phyloP scores from a whole-genome alignment of 2,329 filamentous ascomycete species.

The Phyllachora maydis region DNA sequence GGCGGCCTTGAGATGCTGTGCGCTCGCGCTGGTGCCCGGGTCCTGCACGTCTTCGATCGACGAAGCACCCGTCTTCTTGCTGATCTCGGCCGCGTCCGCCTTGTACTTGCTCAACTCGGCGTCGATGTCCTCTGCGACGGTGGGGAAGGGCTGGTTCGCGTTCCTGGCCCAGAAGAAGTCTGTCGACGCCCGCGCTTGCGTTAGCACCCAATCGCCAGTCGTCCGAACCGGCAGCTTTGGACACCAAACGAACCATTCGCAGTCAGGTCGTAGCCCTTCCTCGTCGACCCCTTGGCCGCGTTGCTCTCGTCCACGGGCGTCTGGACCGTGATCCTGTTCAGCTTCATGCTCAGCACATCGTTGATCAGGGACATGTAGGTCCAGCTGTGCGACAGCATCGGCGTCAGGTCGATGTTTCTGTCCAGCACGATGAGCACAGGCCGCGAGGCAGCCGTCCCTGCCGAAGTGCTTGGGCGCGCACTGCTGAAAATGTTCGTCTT shows the following conservation, averaged over 20 bases:
- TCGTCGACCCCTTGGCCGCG: conserved; percentile 53
- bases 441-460: conserved; percentile 48
- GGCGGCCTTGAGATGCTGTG: conserved; percentile 86
- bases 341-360: conserved; percentile 30
- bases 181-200: too few species aligned
- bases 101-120: conserved; percentile 86
- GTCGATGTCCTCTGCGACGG: conserved; percentile 86
- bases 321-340: conserved; percentile 49
- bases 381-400: conserved; percentile 93
- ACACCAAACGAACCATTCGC: too few species aligned
- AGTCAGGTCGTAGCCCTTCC: conserved; percentile 78
- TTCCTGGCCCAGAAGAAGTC: conserved; percentile 98
- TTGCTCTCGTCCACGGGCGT: conserved; percentile 60
- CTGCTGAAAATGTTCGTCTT: conserved; percentile 88
- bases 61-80: conserved; percentile 81
- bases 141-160: conserved; percentile 74
- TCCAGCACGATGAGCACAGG: conserved; percentile 89
- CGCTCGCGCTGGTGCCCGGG: conserved; percentile 71
- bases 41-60: conserved; percentile 85
- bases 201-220: too few species aligned
- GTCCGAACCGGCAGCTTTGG: too few species aligned
- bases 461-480: conserved; percentile 31
- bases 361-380: conserved; percentile 68
- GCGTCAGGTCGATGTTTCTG: conserved; percentile 84
- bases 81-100: conserved; percentile 84